These are phyloP conservation scores for Coprinopsis strossmayeri DNA, from an alignment of 768 basidiomycete species.

Conservation along the genomic window DNA sequence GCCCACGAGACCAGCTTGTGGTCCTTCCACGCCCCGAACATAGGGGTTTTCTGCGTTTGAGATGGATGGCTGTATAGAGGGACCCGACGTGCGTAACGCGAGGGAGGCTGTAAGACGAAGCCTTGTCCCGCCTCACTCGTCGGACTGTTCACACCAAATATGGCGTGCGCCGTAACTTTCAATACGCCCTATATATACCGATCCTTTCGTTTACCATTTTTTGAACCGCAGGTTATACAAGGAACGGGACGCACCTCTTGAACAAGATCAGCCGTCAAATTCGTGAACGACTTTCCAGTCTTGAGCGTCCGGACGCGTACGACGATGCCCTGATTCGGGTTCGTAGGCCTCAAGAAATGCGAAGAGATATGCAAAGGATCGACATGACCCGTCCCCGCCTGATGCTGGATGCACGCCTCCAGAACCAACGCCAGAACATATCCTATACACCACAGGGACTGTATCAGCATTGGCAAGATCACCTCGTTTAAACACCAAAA, in stretches of 20 bases:
- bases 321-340: slow-evolving; percentile 30
- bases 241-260: slow-evolving; percentile 37
- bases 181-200: slow-evolving; percentile 29
- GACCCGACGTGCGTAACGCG: slow-evolving; percentile 50
- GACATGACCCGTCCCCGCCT: slow-evolving; percentile 37
- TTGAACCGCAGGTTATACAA: neutral
- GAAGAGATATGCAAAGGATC: slow-evolving; percentile 59
- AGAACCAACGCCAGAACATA: slow-evolving; percentile 51
- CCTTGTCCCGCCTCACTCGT: slow-evolving; percentile 14
- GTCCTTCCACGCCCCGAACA: slow-evolving; percentile 23
- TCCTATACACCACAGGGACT: slow-evolving; percentile 27
- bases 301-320: slow-evolving; percentile 44
- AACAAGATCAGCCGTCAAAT: slow-evolving; percentile 51
- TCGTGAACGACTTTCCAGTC: slow-evolving; percentile 46
- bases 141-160: slow-evolving; percentile 45
- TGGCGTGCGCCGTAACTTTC: slow-evolving; percentile 47
- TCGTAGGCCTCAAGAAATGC: slow-evolving; percentile 46
- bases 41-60: slow-evolving; percentile 18
- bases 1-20: slow-evolving; percentile 28
- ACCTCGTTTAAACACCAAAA: neutral
- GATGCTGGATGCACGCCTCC: slow-evolving; percentile 47
- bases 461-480: neutral
- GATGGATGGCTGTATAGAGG: slow-evolving; percentile 53
- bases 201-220: too few relatives aligned
- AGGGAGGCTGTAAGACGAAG: slow-evolving; percentile 40